Percentiles rank a stretch among this genome's conserved stretches.
Evolutionary conservation across 192 early-diverging fungal species (phyloP).

Genomic region (Phycomyces nitens): DNA sequence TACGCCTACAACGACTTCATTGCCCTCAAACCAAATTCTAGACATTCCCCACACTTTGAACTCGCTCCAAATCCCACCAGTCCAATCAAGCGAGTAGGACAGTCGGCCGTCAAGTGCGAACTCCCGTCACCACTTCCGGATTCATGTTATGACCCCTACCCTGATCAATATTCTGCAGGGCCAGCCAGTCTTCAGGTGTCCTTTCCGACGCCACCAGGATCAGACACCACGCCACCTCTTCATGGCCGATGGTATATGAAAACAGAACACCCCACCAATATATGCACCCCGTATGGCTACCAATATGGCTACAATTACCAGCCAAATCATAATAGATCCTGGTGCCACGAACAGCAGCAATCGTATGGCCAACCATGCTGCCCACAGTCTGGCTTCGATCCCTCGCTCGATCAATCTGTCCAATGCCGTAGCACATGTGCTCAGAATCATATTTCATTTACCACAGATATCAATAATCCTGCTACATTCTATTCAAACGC

Average conservation of each 20-base stretch:
- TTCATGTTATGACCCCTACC: conserved; percentile 17
- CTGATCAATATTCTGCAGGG: conserved; percentile 13
- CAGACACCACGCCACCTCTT: background rate
- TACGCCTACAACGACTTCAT: conserved; percentile 1
- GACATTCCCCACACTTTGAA: background rate
- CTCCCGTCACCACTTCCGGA: conserved; percentile 17
- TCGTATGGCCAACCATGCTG: no score
- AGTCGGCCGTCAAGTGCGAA: background rate
- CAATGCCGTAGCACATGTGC: background rate
- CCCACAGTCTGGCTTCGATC: no score
- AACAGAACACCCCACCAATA: background rate
- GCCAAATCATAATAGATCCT: background rate
- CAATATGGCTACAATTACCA: background rate
- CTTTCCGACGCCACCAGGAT: conserved; percentile 20
- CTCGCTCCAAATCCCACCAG: background rate
- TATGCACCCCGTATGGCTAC: background rate
- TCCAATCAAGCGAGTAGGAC: background rate
- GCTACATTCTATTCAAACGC: background rate
- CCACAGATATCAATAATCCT: background rate
- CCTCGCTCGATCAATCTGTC: no score
- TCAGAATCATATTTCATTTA: background rate
- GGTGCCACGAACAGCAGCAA: no score
- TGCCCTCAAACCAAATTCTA: background rate
- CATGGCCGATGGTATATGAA: background rate
- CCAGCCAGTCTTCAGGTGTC: background rate